Conservation (phyloP, 163 green algal species). For the Chlamydomonas reinhardtii region DNA sequence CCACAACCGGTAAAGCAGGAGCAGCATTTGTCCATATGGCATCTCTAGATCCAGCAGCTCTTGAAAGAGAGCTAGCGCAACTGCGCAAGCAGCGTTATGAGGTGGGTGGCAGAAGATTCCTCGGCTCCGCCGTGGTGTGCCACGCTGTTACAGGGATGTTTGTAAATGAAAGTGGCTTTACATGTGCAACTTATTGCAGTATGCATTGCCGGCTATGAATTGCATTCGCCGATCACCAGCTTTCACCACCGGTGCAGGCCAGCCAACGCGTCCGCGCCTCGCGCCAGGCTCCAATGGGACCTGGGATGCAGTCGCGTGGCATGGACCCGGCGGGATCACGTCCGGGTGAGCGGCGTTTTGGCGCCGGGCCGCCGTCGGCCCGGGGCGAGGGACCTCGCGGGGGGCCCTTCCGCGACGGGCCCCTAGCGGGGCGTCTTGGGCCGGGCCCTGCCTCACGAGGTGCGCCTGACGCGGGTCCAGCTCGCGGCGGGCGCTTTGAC, state of each 20-base stretch:
- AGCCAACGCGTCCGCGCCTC: conserved; percentile 37
- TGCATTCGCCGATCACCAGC: not conserved
- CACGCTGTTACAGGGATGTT: too few relatives aligned
- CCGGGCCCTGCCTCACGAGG: too few relatives aligned
- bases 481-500: conserved; percentile 6
- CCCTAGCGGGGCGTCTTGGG: not conserved
- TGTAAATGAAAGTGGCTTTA: too few relatives aligned
- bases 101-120: conserved; percentile 4
- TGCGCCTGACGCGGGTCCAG: too few relatives aligned
- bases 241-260: not conserved
- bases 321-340: too few relatives aligned
- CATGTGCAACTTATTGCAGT: too few relatives aligned
- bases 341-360: not conserved
- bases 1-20: too few relatives aligned
- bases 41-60: conserved; percentile 2
- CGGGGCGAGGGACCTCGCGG: not conserved
- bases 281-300: not conserved
- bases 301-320: not conserved
- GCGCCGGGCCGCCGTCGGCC: not conserved
- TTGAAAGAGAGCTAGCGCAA: conserved; percentile 21
- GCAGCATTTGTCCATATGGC: conserved; percentile 18
- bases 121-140: not conserved
- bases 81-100: conserved; percentile 33
- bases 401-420: conserved; percentile 1
- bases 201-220: too few relatives aligned